Evolutionary conservation across 2,329 filamentous ascomycete species (phyloP).

Genomic region (Fusarium sp.): DNA sequence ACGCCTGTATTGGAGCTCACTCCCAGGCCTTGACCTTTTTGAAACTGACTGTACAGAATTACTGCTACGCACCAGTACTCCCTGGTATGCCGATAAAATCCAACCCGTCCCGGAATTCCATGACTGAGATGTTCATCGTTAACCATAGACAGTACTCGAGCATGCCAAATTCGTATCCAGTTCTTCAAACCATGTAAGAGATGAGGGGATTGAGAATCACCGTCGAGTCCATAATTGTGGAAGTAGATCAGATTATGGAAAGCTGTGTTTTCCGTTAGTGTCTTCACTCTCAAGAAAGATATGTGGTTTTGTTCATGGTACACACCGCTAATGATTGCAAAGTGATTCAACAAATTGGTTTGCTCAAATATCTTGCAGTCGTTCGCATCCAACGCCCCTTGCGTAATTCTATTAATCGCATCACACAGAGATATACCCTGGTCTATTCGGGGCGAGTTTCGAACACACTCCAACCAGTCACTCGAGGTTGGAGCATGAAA

Average conservation of each 20-base stretch:
- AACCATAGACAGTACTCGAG: not conserved
- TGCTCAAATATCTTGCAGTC: slow-evolving; percentile 13
- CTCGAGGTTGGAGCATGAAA: slow-evolving; percentile 16
- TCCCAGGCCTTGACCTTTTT: no score
- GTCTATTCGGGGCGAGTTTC: not conserved
- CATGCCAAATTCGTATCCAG: slow-evolving; percentile 19
- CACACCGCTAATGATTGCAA: slow-evolving; percentile 30
- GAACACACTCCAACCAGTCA: not conserved
- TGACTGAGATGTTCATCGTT: fast-evolving
- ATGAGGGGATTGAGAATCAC: not conserved
- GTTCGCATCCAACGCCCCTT: not conserved
- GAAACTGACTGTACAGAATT: no score
- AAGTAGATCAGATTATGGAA: slow-evolving; percentile 34
- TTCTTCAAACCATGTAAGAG: slow-evolving; percentile 16
- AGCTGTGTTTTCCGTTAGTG: not conserved
- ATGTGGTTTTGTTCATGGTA: not conserved
- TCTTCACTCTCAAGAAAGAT: fast-evolving
- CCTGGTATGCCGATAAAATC: slow-evolving; percentile 10
- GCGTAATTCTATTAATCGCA: slow-evolving; percentile 3
- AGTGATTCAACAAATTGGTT: slow-evolving; percentile 18
- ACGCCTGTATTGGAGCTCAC: no score
- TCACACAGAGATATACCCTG: slow-evolving; percentile 1
- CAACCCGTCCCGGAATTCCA: not conserved
- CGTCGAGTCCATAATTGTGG: not conserved
- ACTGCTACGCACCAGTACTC: slow-evolving; percentile 19